phyloP scores from a whole-genome alignment of 352 stramenopile genomes.

The Pythium dissotocum region DNA sequence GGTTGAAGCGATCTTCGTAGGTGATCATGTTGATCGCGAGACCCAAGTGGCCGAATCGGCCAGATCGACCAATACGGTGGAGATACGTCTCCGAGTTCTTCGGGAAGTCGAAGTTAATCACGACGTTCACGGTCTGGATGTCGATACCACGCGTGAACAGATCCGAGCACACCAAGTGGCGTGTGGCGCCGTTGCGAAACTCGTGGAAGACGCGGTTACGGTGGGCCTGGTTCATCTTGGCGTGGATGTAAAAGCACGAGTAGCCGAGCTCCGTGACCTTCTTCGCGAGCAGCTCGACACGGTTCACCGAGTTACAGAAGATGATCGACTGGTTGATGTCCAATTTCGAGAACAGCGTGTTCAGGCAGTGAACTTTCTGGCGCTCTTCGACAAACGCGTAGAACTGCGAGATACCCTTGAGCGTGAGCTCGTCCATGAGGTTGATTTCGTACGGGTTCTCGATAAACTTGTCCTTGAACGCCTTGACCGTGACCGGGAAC shows the following conservation, averaged over 20 bases:
- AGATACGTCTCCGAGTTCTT: conserved; percentile 99
- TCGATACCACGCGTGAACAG: conserved; percentile 99
- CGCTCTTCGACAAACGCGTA: conserved; percentile 99
- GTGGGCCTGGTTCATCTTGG: conserved; percentile 99
- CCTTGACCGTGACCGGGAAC: conserved; percentile 99
- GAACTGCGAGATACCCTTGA: conserved; percentile 99
- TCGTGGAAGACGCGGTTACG: conserved; percentile 99
- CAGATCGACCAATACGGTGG: conserved; percentile 98
- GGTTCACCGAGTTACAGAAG: conserved; percentile 99
- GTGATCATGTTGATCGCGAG: conserved; percentile 99
- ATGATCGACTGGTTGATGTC: conserved; percentile 99
- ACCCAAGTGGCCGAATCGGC: conserved; percentile 98
- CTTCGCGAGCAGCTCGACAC: conserved; percentile 98
- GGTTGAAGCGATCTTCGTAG: conserved; percentile 97
- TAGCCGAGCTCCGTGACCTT: conserved; percentile 99
- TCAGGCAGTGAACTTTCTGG: conserved; percentile 99
- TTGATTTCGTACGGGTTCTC: conserved; percentile 99
- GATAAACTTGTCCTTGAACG: conserved; percentile 98
- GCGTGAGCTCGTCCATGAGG: conserved; percentile 99
- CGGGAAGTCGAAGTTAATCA: conserved; percentile 99
- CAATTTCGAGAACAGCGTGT: conserved; percentile 99
- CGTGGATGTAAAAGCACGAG: conserved; percentile 99
- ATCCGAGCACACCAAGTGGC: conserved; percentile 98
- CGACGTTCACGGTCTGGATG: conserved; percentile 99
- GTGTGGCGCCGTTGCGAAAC: conserved; percentile 97